phyloP scores from a whole-genome alignment of 2,329 filamentous ascomycete species.

The Botryotinia convoluta region DNA sequence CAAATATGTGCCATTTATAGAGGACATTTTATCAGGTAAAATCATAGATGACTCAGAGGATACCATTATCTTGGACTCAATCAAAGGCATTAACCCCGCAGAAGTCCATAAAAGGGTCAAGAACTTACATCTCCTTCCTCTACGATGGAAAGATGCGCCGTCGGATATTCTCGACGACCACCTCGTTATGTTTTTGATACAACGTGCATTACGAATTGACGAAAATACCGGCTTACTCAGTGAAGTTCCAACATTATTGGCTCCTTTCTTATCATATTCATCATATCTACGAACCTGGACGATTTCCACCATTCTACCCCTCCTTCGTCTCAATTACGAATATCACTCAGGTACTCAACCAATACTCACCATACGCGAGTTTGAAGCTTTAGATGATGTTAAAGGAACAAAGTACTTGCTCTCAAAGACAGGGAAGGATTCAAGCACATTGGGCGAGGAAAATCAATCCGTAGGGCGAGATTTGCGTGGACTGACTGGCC shows the following conservation, averaged over 20 bases:
- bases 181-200: constrained; percentile 63
- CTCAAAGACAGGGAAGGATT: constrained; percentile 48
- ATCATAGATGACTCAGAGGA: constrained; percentile 40
- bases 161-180: constrained; percentile 51
- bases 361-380: constrained; percentile 56
- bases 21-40: constrained; percentile 46
- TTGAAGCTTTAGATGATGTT: constrained; percentile 59
- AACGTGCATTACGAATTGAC: constrained; percentile 67
- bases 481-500: constrained; percentile 64
- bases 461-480: constrained; percentile 56
- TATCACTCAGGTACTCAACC: constrained; percentile 55
- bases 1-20: constrained; percentile 60
- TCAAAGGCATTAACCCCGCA: constrained; percentile 59
- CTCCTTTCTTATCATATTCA: constrained; percentile 64
- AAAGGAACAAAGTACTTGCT: constrained; percentile 61
- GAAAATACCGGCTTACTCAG: constrained; percentile 67
- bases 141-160: constrained; percentile 51
- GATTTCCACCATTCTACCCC: constrained; percentile 65
- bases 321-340: constrained; percentile 66
- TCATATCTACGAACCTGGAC: constrained; percentile 65
- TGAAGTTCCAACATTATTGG: constrained; percentile 64
- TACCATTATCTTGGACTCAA: constrained; percentile 51
- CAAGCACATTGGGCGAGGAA: constrained; percentile 16
- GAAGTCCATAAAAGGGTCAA: constrained; percentile 62
- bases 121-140: constrained; percentile 61